Conservation (phyloP, 257 asterid species). For the Haberlea rhodopensis region DNA sequence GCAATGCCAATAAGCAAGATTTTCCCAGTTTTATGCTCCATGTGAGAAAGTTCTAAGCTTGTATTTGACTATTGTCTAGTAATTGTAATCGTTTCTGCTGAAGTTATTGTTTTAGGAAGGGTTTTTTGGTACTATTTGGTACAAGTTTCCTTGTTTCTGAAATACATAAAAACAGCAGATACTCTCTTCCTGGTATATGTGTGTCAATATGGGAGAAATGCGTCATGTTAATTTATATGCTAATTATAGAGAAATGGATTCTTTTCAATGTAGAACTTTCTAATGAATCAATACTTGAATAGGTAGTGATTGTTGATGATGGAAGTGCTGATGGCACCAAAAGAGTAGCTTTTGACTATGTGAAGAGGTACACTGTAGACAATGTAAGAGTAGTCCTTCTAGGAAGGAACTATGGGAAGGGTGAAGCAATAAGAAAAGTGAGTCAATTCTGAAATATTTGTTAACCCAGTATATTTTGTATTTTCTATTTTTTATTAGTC, state of each 20-base stretch:
- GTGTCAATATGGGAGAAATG: slow-evolving; percentile 7
- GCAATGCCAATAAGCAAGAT: not conserved
- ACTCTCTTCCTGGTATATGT: slow-evolving; percentile 1
- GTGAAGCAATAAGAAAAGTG: slow-evolving; percentile 98
- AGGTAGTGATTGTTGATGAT: slow-evolving; percentile 94
- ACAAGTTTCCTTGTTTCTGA: slow-evolving; percentile 16
- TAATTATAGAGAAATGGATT: slow-evolving; percentile 4
- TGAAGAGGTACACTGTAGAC: slow-evolving; percentile 74
- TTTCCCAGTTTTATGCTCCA: slow-evolving; percentile 4
- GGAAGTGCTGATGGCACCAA: slow-evolving; percentile 91
- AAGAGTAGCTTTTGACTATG: slow-evolving; percentile 83
- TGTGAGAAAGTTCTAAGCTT: not conserved
- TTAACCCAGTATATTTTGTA: slow-evolving; percentile 10
- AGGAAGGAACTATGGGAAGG: slow-evolving; percentile 95
- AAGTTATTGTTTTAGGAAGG: not conserved
- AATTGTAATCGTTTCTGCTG: slow-evolving; percentile 15
- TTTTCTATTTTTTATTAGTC: slow-evolving; percentile 23
- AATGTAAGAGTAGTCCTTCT: slow-evolving; percentile 85
- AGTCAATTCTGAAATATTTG: slow-evolving; percentile 41
- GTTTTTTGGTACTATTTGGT: slow-evolving; percentile 4
- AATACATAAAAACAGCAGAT: not conserved
- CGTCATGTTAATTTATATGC: slow-evolving; percentile 16
- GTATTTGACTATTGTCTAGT: slow-evolving; percentile 3
- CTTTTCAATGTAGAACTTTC: slow-evolving; percentile 4
- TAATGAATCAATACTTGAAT: slow-evolving; percentile 28